Evolutionary conservation across 1,284 basidiomycete genomes (phyloP), one percentile per base, ranked within the genome.

Genomic region (Heliocybe sulcata): DNA sequence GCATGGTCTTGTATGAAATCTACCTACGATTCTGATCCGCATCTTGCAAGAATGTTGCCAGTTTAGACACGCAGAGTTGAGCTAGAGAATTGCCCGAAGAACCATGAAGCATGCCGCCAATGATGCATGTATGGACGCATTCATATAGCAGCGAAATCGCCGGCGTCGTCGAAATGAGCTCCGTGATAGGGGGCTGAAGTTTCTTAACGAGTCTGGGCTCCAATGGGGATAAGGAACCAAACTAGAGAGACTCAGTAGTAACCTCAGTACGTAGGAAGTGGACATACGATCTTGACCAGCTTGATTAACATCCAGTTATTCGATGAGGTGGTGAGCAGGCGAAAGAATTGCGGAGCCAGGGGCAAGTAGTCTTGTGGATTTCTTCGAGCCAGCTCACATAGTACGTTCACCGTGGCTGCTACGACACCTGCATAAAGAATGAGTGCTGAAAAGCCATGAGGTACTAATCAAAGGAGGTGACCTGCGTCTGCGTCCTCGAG

Each of bases 271-370:
- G 55, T 51, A 19, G 51, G 53, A 54, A 31, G 27, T 55, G 53
- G 10, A 67, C 82, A 65, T 66, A 94, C 94, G 65, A 97, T 74
- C 72, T 99, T 99, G 68, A 99, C 88, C 51, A 98, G 90, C 75
- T 99, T 99, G 73, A 99, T 99, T 56, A 99, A 77, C 91, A 98
- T 96, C 97, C 97, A 99, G 66, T 99, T 99, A 70, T 99, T 99
- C 26, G 88, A 90, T 27, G 92, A 94, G 1, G 87, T 93, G 0
- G 94, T 98, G 57, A 99, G 76, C n/a, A 98, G 79, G 61, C 90
- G 90, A 69, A 99, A 99, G 51, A 99, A 74, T 64, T 94, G 92
- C 1, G 97, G 97, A 2, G 96, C 95, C 29, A 98, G 71, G 2
- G 83, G 76, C 3, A 97, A 75, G 65, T 93, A 94, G 56, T 91